Conservation (phyloP, 169 alveolate species). For the Plasmodium chabaudi region DNA sequence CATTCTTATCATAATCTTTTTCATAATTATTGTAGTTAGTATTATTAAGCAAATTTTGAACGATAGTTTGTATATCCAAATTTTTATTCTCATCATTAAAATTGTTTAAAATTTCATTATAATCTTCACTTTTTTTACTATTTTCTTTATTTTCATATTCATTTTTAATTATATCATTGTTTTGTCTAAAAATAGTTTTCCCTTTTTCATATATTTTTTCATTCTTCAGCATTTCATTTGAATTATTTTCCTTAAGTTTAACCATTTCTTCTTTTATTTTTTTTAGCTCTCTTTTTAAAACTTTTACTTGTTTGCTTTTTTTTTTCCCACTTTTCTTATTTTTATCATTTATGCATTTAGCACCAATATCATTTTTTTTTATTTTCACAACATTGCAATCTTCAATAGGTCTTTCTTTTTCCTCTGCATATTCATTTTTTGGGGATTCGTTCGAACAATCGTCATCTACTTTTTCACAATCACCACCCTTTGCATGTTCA, state of each 20-base stretch:
- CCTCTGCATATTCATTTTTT: background rate
- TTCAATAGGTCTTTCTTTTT: background rate
- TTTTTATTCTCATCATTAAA: background rate
- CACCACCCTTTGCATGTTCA: background rate
- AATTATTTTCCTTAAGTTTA: constrained; percentile 36
- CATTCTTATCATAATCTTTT: too few relatives aligned
- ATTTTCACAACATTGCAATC: background rate
- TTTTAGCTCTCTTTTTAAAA: constrained; percentile 49
- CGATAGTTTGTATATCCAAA: background rate
- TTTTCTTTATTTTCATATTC: background rate
- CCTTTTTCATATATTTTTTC: background rate
- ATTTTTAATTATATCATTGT: background rate
- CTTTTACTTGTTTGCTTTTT: constrained; percentile 58
- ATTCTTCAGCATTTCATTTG: background rate
- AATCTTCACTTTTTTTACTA: background rate
- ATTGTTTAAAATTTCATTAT: background rate
- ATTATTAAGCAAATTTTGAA: background rate
- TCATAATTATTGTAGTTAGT: background rate
- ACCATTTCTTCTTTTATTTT: constrained; percentile 72
- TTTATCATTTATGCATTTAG: background rate
- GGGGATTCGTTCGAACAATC: background rate
- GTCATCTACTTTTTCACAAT: background rate
- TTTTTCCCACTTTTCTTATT: background rate
- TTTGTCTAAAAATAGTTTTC: background rate
- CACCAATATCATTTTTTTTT: background rate